These are phyloP conservation scores for Apiospora koreana DNA, from an alignment of 2,329 filamentous ascomycete genomes.

Conservation along the genomic window DNA sequence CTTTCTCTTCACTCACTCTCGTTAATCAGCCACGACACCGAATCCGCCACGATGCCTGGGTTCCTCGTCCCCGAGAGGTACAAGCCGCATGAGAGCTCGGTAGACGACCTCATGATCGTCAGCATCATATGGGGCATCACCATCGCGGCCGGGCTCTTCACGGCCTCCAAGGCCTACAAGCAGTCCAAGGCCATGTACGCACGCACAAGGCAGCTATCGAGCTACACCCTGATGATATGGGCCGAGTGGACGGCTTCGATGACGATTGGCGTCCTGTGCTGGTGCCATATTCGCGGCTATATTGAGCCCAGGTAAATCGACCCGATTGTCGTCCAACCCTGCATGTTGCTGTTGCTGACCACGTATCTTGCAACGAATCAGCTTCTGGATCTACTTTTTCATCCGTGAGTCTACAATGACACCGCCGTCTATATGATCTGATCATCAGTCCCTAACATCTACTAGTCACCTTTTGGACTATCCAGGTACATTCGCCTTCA, in stretches of 20 bases:
- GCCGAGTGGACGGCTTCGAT: constrained; percentile 30
- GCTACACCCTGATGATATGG: constrained; percentile 39
- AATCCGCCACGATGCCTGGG: neutral
- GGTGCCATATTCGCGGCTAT: constrained; percentile 22
- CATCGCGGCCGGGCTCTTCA: constrained; percentile 31
- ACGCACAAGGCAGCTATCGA: constrained; percentile 25
- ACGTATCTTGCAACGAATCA: neutral
- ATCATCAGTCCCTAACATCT: neutral
- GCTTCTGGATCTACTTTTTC: constrained; percentile 16
- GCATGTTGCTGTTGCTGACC: neutral
- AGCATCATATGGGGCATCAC: constrained; percentile 34
- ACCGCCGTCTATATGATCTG: accelerated
- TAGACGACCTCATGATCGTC: constrained; percentile 29
- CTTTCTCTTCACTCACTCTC: neutral
- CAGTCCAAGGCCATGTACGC: constrained; percentile 28
- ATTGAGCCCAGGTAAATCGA: constrained; percentile 1
- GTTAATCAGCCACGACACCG: neutral
- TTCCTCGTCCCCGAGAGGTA: neutral
- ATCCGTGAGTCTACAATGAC: constrained; percentile 2
- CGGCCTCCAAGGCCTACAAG: constrained; percentile 28
- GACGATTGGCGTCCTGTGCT: constrained; percentile 29
- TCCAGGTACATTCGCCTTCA: neutral
- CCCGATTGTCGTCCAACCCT: neutral
- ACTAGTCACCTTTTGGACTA: neutral
- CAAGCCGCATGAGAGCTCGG: neutral